Base-by-base conservation (phyloP, 345 rosid species). In the Camelina neglecta region DNA sequence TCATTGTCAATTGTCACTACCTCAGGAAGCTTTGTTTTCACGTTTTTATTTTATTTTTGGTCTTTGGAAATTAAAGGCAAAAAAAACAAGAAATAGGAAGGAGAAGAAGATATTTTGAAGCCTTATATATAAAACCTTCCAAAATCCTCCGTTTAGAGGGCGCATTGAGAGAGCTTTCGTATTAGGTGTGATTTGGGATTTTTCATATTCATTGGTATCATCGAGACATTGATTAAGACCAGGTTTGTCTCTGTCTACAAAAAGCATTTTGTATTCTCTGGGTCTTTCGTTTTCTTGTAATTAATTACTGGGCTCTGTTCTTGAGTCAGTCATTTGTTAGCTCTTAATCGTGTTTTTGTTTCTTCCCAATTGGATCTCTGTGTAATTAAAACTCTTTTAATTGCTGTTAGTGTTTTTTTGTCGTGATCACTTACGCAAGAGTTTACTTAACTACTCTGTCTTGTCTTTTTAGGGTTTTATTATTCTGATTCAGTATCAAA, bases 1-100 rank as follows among this genome's bases (percentile, higher is more conserved):
- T 53, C 70, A 53, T 33, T 36, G 67, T 71, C 49, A 56, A 49
- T 33, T 71, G 75, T 71, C 68, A 49, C 51, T 60, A 11, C 45
- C 2, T 51, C 13, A 72, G 62, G 69, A 63, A 72, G n/a, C 76
- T 60, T 21, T 21, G 13, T 1, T 70, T 31, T 59, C 31, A 42
- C 51, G 9, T 36, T 8, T 0, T 49, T 29, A 26, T 35, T 7
- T 35, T 18, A 18, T 18, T 47, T 60, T 60, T 58, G 49, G 39
- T 18, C 33, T 44, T 56, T n/a, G 0, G 5, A 49, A 2, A 9
- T n/a, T 29, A 26, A 55, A 56, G 23, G 2, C 15, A 21, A 23
- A 10, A 44, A 60, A 60, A 33, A 33, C 23, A 33, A 18, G 47
- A 18, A 20, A 6, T 11, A 38, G 9, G 18, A 54, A 39, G 0